Evolutionary conservation across 2,329 filamentous ascomycete species (phyloP), one percentile per base, ranked within the genome.

Genomic region (Aspergillus neoniger): DNA sequence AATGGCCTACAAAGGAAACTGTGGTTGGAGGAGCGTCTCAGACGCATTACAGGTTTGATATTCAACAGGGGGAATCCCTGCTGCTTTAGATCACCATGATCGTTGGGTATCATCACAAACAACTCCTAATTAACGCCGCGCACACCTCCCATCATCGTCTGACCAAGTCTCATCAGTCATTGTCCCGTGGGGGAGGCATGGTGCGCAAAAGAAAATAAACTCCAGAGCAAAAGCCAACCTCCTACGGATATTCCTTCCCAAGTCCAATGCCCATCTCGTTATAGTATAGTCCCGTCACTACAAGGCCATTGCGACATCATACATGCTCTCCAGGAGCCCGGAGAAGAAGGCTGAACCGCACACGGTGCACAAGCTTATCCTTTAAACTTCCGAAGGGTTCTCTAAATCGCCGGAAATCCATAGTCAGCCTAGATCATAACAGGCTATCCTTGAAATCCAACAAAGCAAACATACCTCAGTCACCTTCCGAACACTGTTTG

Each of bases 401-500:
- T 85, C 88, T 90, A 64, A 4, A 57, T 19, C 41, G 59, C 14
- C 28, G 55, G 39, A 51, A 58, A 30, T 49, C 19, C 23, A 54
- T 17, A 15, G 57, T 65, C 39, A 66, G 61, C 17, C 41, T 53
- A 19, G 48, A 49, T 28, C 25, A 19, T 14, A 36, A 25, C 43
- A 32, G 19, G 38, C 19, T 50, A 47, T 12, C 12, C 36, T 14
- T 17, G 41, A 15, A 8, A 15, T 23, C 19, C 32, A 50, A 17
- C 12, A 32, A 30, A 44, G 17, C 47, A 49, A 39, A 52, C 86
- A 62, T 79, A 92, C 90, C 75, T 89, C 86, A 2, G 91, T 90
- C 50, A 91, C 91, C 73, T 90, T 93, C 74, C 87, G 87, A 52
- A 96, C 85, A 63, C 88, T 90, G 70, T 87, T 87, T 2, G 89